Conservation (phyloP, 257 asterid species). For the Ophiorrhiza pumila region DNA sequence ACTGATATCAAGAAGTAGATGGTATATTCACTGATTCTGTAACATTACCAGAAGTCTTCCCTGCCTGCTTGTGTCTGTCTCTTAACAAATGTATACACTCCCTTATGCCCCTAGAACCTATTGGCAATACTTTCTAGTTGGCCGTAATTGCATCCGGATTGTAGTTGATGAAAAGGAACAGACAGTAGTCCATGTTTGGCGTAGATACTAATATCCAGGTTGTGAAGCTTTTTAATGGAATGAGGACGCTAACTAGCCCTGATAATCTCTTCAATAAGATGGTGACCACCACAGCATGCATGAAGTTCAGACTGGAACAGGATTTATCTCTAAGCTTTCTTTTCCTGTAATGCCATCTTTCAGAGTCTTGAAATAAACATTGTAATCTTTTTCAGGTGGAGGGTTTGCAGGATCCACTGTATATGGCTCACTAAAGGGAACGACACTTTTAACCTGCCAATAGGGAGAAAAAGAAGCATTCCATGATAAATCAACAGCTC, state of each 20-base stretch:
- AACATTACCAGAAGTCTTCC: background rate
- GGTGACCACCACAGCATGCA: conserved; percentile 23
- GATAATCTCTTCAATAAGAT: background rate
- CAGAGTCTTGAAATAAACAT: conserved; percentile 59
- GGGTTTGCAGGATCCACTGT: conserved; percentile 95
- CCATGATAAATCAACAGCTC: background rate
- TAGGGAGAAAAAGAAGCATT: conserved; percentile 3
- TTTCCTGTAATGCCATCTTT: conserved; percentile 92
- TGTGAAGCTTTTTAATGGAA: background rate
- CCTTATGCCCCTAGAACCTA: background rate
- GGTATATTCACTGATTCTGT: background rate
- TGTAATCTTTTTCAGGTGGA: conserved; percentile 86
- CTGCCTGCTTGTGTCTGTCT: background rate
- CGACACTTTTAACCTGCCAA: conserved; percentile 78
- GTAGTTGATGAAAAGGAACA: too few species aligned
- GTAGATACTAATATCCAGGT: background rate
- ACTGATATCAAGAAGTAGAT: background rate
- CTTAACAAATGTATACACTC: too few species aligned
- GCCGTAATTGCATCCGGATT: too few species aligned
- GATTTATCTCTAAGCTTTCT: conserved; percentile 71
- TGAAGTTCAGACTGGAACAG: conserved; percentile 49
- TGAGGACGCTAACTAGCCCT: background rate
- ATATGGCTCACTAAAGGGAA: conserved; percentile 88
- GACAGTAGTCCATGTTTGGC: too few species aligned
- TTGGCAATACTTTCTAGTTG: too few species aligned